A percentile compares a stretch with the other conserved stretches of the same genome.
Conservation (phyloP, 495 filamentous ascomycete genomes). For the Aspergillus wentii region DNA sequence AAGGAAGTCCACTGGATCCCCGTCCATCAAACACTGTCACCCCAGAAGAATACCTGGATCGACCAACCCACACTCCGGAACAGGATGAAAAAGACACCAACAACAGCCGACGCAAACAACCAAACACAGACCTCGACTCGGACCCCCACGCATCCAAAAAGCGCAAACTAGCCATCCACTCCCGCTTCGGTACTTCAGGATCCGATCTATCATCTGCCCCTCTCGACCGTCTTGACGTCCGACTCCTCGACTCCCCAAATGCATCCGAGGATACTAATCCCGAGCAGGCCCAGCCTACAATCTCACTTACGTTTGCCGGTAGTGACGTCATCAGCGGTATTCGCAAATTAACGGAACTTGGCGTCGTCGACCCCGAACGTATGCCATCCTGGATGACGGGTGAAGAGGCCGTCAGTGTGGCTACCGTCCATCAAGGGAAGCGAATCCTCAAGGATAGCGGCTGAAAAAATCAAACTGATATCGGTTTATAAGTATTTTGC, state of each 20-base stretch:
- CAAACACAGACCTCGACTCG: slow-evolving; percentile 4
- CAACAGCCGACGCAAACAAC: slow-evolving; percentile 15
- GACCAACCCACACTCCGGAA: slow-evolving; percentile 16
- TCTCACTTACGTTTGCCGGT: slow-evolving; percentile 67
- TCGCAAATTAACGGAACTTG: slow-evolving; percentile 66
- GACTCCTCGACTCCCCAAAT: slow-evolving; percentile 24
- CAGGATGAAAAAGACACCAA: slow-evolving; percentile 22
- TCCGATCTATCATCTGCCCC: slow-evolving; percentile 20
- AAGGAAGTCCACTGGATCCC: slow-evolving; percentile 54
- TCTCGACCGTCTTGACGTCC: slow-evolving; percentile 28
- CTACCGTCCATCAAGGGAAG: slow-evolving; percentile 58
- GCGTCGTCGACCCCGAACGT: slow-evolving; percentile 63
- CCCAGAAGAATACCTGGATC: slow-evolving; percentile 34
- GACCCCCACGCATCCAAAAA: slow-evolving; percentile 49
- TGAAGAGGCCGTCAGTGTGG: slow-evolving; percentile 72
- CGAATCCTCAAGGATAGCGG: slow-evolving; percentile 23
- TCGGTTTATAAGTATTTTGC: no score
- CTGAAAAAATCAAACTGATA: slow-evolving; percentile 8
- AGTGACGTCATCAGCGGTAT: slow-evolving; percentile 78
- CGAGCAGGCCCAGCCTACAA: slow-evolving; percentile 18
- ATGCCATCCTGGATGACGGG: slow-evolving; percentile 94
- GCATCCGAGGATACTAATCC: slow-evolving; percentile 15
- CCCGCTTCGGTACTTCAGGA: slow-evolving; percentile 36
- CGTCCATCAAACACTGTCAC: slow-evolving; percentile 35
- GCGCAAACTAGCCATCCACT: slow-evolving; percentile 54